These are phyloP conservation scores for Sugiyamaella lignohabitans DNA, from an alignment of 805 yeast species.

Conservation along the genomic window DNA sequence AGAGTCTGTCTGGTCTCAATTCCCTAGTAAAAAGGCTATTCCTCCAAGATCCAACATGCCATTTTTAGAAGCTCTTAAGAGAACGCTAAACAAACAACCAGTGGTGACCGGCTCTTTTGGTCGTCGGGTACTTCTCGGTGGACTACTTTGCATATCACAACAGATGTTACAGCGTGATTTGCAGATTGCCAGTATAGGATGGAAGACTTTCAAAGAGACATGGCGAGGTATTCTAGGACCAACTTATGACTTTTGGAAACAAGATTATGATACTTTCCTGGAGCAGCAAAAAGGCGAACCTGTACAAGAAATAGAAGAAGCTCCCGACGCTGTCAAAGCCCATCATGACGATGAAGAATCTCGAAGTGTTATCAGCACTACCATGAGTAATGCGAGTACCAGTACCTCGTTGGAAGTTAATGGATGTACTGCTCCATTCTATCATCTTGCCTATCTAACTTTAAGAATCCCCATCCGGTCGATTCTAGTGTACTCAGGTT, in stretches of 20 bases:
- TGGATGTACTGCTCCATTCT: conserved; percentile 59
- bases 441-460: conserved; percentile 66
- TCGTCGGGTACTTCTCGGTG: conserved; percentile 58
- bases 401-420: not conserved
- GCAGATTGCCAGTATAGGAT: conserved; percentile 46
- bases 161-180: conserved; percentile 69
- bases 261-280: conserved; percentile 13
- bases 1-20: conserved; percentile 50
- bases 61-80: conserved; percentile 54
- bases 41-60: conserved; percentile 23
- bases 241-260: conserved; percentile 64
- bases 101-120: conserved; percentile 52
- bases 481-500: conserved; percentile 71
- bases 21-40: conserved; percentile 24
- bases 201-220: conserved; percentile 36
- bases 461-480: conserved; percentile 72
- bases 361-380: not conserved
- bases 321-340: not conserved
- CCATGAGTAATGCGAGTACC: not conserved
- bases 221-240: conserved; percentile 73
- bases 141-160: conserved; percentile 57
- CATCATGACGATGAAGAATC: conserved; percentile 1
- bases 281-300: conserved; percentile 6
- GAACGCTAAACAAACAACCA: conserved; percentile 47
- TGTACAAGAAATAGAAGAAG: conserved; percentile 10